A percentile compares a stretch with the other conserved stretches of the same genome.
Conservation (phyloP, 306 rosid genomes). For the Cicer arietinum region DNA sequence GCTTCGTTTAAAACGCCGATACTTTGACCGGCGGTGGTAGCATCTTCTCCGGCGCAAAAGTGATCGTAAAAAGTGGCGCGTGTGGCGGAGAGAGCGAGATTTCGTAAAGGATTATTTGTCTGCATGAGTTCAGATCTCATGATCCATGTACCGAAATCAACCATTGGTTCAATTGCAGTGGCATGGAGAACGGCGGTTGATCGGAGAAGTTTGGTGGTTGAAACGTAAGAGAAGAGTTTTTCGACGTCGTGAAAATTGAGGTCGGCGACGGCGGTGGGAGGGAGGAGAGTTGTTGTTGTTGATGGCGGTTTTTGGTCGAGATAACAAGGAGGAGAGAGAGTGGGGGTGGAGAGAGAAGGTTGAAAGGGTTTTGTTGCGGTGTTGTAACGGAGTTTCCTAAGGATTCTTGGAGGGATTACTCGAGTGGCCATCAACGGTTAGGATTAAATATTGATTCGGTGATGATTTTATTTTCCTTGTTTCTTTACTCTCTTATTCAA, state of each 20-base stretch:
- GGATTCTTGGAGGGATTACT: constrained; percentile 60
- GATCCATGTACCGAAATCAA: constrained; percentile 79
- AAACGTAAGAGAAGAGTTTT: constrained; percentile 58
- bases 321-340: constrained; percentile 48
- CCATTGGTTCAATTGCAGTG: constrained; percentile 74
- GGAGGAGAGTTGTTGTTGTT: background rate
- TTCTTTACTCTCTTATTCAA: too few species aligned
- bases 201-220: constrained; percentile 59
- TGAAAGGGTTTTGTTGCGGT: constrained; percentile 55
- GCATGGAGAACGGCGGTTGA: constrained; percentile 73
- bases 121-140: constrained; percentile 73
- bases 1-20: constrained; percentile 52
- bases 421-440: constrained; percentile 62
- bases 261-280: background rate
- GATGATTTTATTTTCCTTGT: too few species aligned
- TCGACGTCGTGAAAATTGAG: constrained; percentile 51
- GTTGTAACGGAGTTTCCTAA: constrained; percentile 50
- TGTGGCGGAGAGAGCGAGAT: constrained; percentile 37
- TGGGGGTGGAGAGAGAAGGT: constrained; percentile 44
- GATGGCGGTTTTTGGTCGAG: constrained; percentile 37
- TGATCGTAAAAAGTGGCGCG: constrained; percentile 60
- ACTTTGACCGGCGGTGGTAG: constrained; percentile 50
- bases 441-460: background rate
- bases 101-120: constrained; percentile 11
- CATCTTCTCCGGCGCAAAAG: constrained; percentile 89